Conservation (phyloP, 2,329 filamentous ascomycete species). For the Hypomyces rosellus region DNA sequence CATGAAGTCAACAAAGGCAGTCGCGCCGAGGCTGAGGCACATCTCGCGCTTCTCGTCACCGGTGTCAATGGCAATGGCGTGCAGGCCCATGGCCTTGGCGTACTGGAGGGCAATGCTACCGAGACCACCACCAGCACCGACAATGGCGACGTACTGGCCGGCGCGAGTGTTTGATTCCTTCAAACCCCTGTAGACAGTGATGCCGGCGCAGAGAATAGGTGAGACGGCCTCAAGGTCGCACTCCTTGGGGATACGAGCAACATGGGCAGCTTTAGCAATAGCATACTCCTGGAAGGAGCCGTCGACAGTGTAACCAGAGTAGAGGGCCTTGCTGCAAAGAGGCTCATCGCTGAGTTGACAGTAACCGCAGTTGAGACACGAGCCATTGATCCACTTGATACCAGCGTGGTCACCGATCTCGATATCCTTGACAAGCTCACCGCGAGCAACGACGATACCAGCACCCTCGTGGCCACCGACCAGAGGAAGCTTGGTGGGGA, state of each 20-base stretch:
- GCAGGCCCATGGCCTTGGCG: constrained; percentile 82
- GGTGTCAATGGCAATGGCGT: constrained; percentile 73
- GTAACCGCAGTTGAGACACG: constrained; percentile 76
- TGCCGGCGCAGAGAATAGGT: constrained; percentile 76
- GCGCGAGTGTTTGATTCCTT: constrained; percentile 73
- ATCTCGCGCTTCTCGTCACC: constrained; percentile 74
- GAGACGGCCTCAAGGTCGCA: constrained; percentile 69
- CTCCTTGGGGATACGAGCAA: constrained; percentile 74
- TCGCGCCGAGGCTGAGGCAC: constrained; percentile 63
- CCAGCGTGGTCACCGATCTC: constrained; percentile 80
- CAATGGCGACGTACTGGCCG: constrained; percentile 74
- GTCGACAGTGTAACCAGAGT: constrained; percentile 90
- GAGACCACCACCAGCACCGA: constrained; percentile 79
- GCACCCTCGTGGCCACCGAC: constrained; percentile 78
- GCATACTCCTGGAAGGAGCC: constrained; percentile 91
- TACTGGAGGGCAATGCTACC: constrained; percentile 78
- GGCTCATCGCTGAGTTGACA: constrained; percentile 78
- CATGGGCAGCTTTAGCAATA: constrained; percentile 79
- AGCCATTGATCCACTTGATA: constrained; percentile 89
- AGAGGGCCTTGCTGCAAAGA: constrained; percentile 65
- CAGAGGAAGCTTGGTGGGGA: constrained; percentile 74
- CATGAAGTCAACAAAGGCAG: constrained; percentile 73
- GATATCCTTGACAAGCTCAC: constrained; percentile 69
- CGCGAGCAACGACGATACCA: constrained; percentile 74
- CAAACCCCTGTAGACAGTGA: constrained; percentile 86